Evolutionary conservation across 2,329 filamentous ascomycete genomes (phyloP).

Genomic region (Phialophora macrospora): DNA sequence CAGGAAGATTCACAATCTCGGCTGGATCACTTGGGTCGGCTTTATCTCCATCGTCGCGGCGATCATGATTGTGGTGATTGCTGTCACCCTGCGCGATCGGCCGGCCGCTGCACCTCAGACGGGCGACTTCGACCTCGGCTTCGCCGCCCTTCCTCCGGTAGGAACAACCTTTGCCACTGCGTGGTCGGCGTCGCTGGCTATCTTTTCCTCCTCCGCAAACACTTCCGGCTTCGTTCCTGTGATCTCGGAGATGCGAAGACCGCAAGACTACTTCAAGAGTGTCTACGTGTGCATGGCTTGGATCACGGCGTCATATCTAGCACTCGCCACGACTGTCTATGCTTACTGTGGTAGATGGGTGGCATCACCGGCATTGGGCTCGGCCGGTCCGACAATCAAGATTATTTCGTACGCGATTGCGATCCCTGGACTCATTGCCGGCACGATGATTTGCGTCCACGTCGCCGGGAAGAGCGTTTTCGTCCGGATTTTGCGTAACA

Average conservation of each 20-base stretch:
- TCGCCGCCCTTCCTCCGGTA: background rate
- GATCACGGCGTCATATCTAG: background rate
- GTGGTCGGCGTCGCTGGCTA: background rate
- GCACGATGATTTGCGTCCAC: background rate
- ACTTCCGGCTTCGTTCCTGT: background rate
- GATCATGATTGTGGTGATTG: constrained; percentile 45
- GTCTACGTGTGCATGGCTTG: background rate
- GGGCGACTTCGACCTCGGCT: background rate
- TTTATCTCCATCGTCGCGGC: constrained; percentile 48
- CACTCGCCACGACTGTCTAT: background rate
- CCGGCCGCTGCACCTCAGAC: background rate
- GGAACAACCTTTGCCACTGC: background rate
- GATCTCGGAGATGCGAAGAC: background rate
- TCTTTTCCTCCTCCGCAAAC: background rate
- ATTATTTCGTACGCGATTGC: background rate
- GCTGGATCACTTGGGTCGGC: constrained; percentile 66
- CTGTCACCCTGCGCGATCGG: background rate
- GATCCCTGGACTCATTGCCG: background rate
- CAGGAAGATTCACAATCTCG: constrained; percentile 40
- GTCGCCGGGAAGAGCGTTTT: background rate
- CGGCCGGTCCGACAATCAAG: background rate
- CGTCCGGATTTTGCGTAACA: background rate
- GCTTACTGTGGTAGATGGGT: background rate
- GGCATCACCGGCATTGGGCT: background rate
- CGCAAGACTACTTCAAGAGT: background rate